Evolutionary conservation across 352 stramenopile genomes (phyloP).

Genomic region (Aphanomyces euteiches): DNA sequence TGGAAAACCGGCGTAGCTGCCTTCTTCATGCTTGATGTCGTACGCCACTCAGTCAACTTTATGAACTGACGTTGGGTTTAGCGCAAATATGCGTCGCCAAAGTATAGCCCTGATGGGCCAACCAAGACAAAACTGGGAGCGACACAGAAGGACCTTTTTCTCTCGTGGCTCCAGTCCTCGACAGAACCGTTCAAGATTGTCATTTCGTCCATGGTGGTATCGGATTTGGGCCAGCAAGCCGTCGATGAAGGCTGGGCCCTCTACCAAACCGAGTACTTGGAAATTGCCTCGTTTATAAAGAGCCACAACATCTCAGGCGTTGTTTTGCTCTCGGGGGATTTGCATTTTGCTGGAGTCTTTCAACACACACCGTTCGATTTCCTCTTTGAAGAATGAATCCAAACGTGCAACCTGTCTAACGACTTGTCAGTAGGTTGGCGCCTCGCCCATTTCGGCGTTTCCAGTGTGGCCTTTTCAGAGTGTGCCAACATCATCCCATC

Average conservation of each 20-base stretch:
- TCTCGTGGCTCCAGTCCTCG: conserved; percentile 1
- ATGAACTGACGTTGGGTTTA: background rate
- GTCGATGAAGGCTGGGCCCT: conserved; percentile 17
- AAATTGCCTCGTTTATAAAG: background rate
- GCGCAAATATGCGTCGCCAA: conserved; percentile 25
- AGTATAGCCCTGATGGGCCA: background rate
- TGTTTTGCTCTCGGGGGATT: conserved; percentile 19
- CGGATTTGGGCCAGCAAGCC: background rate
- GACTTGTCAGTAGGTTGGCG: conserved; percentile 1
- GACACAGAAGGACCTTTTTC: background rate
- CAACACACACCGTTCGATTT: conserved; percentile 9
- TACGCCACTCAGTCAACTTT: background rate
- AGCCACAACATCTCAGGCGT: conserved; percentile 19
- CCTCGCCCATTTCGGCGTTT: conserved; percentile 18
- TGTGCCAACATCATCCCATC: background rate
- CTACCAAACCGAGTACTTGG: conserved; percentile 14
- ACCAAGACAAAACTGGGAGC: conserved; percentile 16
- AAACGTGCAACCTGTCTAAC: background rate
- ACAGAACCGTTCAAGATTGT: conserved; percentile 18
- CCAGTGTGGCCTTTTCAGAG: background rate
- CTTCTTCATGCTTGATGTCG: conserved; percentile 28
- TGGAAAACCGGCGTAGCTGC: conserved; percentile 6
- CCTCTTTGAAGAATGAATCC: conserved; percentile 2
- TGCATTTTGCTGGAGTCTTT: conserved; percentile 21
- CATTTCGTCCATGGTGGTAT: conserved; percentile 22